A percentile compares a stretch with the other conserved stretches of the same genome.
These are phyloP conservation scores for Trichoderma atroviride DNA, from an alignment of 2,329 filamentous ascomycete species.

Conservation along the genomic window DNA sequence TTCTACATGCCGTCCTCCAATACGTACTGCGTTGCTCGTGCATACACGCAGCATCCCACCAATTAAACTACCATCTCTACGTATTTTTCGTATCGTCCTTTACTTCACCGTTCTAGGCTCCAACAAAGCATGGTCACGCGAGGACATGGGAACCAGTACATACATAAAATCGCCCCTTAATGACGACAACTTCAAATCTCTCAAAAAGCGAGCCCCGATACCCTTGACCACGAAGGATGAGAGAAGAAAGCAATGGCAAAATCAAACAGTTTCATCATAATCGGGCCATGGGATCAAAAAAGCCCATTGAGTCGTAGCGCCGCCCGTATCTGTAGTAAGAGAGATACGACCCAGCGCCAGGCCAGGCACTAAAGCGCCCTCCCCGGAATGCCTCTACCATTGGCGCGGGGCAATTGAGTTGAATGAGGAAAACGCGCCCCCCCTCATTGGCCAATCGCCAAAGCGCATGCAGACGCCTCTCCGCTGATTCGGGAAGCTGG, in stretches of 20 bases:
- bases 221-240: not conserved
- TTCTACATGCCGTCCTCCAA: not conserved
- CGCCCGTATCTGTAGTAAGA: not conserved
- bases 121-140: slow-evolving; percentile 10
- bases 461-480: not conserved
- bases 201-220: not conserved
- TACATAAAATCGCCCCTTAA: not conserved
- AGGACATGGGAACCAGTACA: not conserved
- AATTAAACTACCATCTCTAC: not conserved
- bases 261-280: slow-evolving; percentile 9
- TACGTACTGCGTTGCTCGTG: not conserved
- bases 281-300: slow-evolving; percentile 8
- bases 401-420: slow-evolving; percentile 7
- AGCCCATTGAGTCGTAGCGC: not conserved
- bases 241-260: not conserved
- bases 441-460: slow-evolving; percentile 21
- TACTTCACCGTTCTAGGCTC: slow-evolving; percentile 1
- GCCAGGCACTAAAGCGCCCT: not conserved
- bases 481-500: slow-evolving; percentile 23
- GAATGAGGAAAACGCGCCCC: not conserved
- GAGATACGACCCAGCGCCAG: not conserved
- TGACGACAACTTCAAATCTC: slow-evolving; percentile 10
- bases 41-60: not conserved
- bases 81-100: not conserved
- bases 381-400: not conserved